Conservation (phyloP, 1,139 yeast species). For the Lodderomyces elongisporus region DNA sequence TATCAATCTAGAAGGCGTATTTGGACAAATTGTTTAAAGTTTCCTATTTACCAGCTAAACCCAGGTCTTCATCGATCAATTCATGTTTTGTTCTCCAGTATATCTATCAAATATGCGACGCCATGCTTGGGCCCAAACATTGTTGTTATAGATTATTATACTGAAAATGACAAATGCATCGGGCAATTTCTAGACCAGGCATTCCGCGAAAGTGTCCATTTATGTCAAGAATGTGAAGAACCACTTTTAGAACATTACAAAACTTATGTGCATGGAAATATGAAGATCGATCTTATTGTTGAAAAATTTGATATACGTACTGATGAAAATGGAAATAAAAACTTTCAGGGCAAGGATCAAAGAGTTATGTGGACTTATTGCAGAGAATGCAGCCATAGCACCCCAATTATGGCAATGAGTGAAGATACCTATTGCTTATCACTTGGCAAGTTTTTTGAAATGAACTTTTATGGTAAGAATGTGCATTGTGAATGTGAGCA, state of each 20-base stretch:
- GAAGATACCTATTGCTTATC: conserved; percentile 88
- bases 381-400: conserved; percentile 65
- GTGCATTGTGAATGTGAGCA: conserved; percentile 55
- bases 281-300: conserved; percentile 72
- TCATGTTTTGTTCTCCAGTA: conserved; percentile 73
- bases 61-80: conserved; percentile 67
- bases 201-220: conserved; percentile 59
- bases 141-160: conserved; percentile 77
- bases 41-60: conserved; percentile 39
- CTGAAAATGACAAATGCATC: conserved; percentile 85
- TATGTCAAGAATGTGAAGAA: conserved; percentile 81
- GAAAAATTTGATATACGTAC: conserved; percentile 44
- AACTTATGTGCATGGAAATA: conserved; percentile 85
- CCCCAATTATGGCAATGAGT: conserved; percentile 83
- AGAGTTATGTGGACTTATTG: conserved; percentile 93
- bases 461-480: conserved; percentile 71
- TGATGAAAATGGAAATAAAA: not conserved
- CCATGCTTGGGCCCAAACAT: conserved; percentile 91
- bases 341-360: conserved; percentile 34
- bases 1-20: conserved; percentile 31
- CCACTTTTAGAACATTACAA: conserved; percentile 69
- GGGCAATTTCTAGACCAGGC: conserved; percentile 86
- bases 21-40: conserved; percentile 39
- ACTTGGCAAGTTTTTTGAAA: conserved; percentile 86
- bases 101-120: conserved; percentile 77